These are phyloP conservation scores for Rhodotorula mucilaginosa DNA, from an alignment of 1,284 basidiomycete genomes.

Conservation along the genomic window DNA sequence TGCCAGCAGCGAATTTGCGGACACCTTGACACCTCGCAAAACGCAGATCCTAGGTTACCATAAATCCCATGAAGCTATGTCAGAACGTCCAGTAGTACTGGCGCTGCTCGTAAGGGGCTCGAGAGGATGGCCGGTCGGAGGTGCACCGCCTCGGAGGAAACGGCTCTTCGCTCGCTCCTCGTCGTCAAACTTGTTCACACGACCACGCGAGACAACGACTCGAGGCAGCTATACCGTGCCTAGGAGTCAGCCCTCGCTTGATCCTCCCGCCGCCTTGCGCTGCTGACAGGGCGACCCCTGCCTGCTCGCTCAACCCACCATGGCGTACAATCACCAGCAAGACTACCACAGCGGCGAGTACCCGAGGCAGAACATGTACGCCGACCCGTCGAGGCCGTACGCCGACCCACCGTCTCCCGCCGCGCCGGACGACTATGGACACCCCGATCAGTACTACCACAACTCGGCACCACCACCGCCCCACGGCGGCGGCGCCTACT, in stretches of 20 bases:
- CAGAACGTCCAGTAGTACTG: fast-evolving
- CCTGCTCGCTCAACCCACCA: background rate
- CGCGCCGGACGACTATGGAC: background rate
- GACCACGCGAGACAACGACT: too few relatives aligned
- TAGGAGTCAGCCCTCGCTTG: background rate
- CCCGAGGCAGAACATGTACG: constrained; percentile 13
- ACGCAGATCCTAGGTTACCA: too few relatives aligned
- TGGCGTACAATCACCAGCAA: background rate
- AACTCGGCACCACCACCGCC: background rate
- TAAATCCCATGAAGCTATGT: too few relatives aligned
- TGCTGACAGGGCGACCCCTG: background rate
- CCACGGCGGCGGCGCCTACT: background rate
- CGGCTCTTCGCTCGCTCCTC: too few relatives aligned
- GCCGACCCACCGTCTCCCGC: constrained; percentile 12
- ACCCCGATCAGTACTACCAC: constrained; percentile 1
- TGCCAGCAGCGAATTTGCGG: too few relatives aligned
- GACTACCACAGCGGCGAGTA: constrained; percentile 3
- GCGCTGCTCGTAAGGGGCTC: background rate
- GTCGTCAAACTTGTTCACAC: too few relatives aligned
- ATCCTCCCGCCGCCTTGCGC: background rate
- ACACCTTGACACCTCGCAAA: too few relatives aligned
- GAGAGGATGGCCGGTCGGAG: background rate
- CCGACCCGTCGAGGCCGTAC: constrained; percentile 6
- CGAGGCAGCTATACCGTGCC: too few relatives aligned
- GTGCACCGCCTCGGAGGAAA: background rate